A percentile compares a stretch with the other conserved stretches of the same genome.
Conservation (phyloP, 352 stramenopile species). For the Aphanomyces euteiches region DNA sequence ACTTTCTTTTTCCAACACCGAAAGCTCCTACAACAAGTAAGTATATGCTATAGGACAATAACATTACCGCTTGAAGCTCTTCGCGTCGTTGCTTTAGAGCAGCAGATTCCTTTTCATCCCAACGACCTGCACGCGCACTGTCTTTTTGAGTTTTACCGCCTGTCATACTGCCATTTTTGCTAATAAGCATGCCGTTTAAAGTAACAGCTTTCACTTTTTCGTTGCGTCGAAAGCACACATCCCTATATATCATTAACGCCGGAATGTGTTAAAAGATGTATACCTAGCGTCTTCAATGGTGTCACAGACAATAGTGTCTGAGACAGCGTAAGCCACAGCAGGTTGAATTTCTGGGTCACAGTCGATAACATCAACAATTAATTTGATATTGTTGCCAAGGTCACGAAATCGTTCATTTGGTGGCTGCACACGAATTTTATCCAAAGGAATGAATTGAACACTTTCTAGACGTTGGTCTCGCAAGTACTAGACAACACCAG, state of each 20-base stretch:
- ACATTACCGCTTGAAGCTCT: slow-evolving; percentile 53
- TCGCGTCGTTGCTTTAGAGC: slow-evolving; percentile 82
- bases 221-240: slow-evolving; percentile 75
- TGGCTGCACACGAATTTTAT: slow-evolving; percentile 89
- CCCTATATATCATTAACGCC: slow-evolving; percentile 25
- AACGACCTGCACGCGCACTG: slow-evolving; percentile 77
- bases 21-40: slow-evolving; percentile 41
- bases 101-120: slow-evolving; percentile 91
- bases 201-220: slow-evolving; percentile 90
- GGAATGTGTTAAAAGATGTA: not conserved
- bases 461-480: slow-evolving; percentile 92
- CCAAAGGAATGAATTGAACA: slow-evolving; percentile 96
- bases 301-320: slow-evolving; percentile 95
- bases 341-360: slow-evolving; percentile 89
- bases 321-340: slow-evolving; percentile 95
- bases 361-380: slow-evolving; percentile 95
- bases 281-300: slow-evolving; percentile 91
- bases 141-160: slow-evolving; percentile 89
- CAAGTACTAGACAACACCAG: slow-evolving; percentile 69
- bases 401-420: slow-evolving; percentile 93
- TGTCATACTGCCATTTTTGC: slow-evolving; percentile 98
- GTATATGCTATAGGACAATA: not conserved
- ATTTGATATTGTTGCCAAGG: slow-evolving; percentile 88
- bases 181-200: slow-evolving; percentile 94
- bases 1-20: slow-evolving; percentile 59